These are phyloP conservation scores for Plicaturopsis crispa DNA, from an alignment of 768 basidiomycete species.

Conservation along the genomic window DNA sequence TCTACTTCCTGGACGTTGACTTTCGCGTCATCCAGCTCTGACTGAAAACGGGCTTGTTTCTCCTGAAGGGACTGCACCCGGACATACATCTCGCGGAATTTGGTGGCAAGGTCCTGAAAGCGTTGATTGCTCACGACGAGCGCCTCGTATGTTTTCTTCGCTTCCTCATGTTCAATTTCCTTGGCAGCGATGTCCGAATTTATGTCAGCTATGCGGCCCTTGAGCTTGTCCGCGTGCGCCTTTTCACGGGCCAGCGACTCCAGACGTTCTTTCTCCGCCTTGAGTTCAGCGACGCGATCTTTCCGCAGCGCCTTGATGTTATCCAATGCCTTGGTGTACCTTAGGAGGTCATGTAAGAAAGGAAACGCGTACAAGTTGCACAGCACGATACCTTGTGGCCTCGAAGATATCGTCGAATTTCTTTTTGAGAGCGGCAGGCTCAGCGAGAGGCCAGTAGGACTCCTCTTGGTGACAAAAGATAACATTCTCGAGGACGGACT, in stretches of 20 bases:
- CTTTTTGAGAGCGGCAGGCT: slow-evolving; percentile 89
- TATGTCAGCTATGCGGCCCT: slow-evolving; percentile 52
- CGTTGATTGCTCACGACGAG: slow-evolving; percentile 63
- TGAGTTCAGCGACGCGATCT: slow-evolving; percentile 84
- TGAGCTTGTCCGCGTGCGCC: slow-evolving; percentile 78
- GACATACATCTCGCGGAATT: slow-evolving; percentile 80
- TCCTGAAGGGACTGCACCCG: slow-evolving; percentile 57
- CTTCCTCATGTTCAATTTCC: slow-evolving; percentile 66
- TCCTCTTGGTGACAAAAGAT: slow-evolving; percentile 99
- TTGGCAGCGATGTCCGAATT: slow-evolving; percentile 57
- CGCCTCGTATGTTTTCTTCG: slow-evolving; percentile 56
- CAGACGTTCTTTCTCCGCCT: slow-evolving; percentile 86
- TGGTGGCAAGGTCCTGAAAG: slow-evolving; percentile 77
- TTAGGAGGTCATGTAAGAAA: slow-evolving; percentile 19
- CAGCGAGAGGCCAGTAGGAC: slow-evolving; percentile 94
- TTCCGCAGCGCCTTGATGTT: slow-evolving; percentile 87
- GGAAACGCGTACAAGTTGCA: slow-evolving; percentile 1
- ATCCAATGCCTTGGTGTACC: slow-evolving; percentile 95
- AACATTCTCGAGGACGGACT: slow-evolving; percentile 97
- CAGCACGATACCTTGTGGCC: slow-evolving; percentile 68
- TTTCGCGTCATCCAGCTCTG: slow-evolving; percentile 54
- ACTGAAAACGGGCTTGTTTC: slow-evolving; percentile 52
- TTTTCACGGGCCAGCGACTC: slow-evolving; percentile 76
- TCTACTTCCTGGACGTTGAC: slow-evolving; percentile 60
- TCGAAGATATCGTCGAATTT: slow-evolving; percentile 99